Base-by-base conservation (phyloP, 2,329 filamentous ascomycete species). In the Cladophialophora chaetospira region DNA sequence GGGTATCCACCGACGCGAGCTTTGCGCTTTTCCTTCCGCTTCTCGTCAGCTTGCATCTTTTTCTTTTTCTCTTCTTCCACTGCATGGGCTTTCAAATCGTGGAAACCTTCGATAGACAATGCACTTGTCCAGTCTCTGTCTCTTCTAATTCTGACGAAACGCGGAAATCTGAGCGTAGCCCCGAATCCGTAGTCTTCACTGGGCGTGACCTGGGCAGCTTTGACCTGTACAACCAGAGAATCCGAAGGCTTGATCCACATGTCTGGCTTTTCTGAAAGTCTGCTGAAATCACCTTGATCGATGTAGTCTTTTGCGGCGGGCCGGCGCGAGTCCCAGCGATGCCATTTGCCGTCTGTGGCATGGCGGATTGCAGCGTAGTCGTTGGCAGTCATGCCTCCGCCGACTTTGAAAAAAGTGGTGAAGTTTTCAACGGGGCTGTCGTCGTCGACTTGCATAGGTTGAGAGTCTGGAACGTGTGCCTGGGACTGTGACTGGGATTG, bases 381-480 rank as follows among this genome's bases (percentile, higher is more conserved):
- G 50, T 88, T 84, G 0, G 85, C 87, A 11, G 83, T 86, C 70
- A 97, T 92, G 0, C 94, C 94, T 51, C 94, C 94, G n/a, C 94
- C 94, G 13, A 99, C 94, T 72, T 94, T 97, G 80, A 92, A 96
- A 75, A 99, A 97, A n/a, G 91, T 96, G 66, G 86, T 36, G 46
- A 65, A 66, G 28, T 60, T 60, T 28, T 64, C 53, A 89, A 68
- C 54, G 86, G 95, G 71, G 90, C 91, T 73, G 89, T 87, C 0
- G 85, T 81, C 60, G 85, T 81, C 4, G 5, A 33, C 26, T 38
- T 42, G 26, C 19, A 38, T 33, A 29, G 26, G 21, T 42, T 57
- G 50, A 9, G 44, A 43, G 36, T 58, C 38, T 40, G 36, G 36
- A 29, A 23, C 23, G 21, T 54, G 53, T 15, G 31, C 15, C 40